Evolutionary conservation across 1,284 basidiomycete genomes (phyloP), one percentile per base, ranked within the genome.

Genomic region (Malassezia pachydermatis): DNA sequence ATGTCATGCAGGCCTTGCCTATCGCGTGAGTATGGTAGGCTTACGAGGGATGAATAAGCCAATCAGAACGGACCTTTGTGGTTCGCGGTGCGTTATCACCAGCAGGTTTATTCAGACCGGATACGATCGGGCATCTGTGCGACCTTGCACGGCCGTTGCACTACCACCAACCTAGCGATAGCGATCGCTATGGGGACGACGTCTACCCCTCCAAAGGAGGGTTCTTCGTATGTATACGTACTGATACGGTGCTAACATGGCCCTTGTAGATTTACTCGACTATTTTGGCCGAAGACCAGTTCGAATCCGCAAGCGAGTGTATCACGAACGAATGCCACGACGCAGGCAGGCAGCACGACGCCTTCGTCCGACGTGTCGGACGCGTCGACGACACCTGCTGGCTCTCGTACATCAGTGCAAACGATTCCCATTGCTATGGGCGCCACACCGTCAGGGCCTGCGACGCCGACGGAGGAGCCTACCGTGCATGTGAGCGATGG

Each of bases 261-360:
- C 36, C 7, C 22, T 29, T 22, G 9, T 14, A 50, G 48, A n/a
- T 24, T 43, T n/a, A 29, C 36, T 13, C 48, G 48, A n/a, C 23
- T 44, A 24, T 50, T 50, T 19, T 50, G 48, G 48, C 41, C 48
- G n/a, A 33, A 42, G 17, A 43, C 41, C 14, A 46, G 22, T n/a
- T 29, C 48, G 17, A 35, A 37, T 14, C 41, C 48, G n/a, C 33
- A 34, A 13, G 42, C 48, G 11, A 44, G 41, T 2, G 48, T 50
- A 28, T 43, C 48, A 30, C 48, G 40, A 17, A 41, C 41, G 22
- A 43, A 32, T 22, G 48, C 48, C 4, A 34, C 28, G 13, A 30
- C 41, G 33, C 39, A 43, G 13, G 29, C 25, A n/a, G 41, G 41
- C 25, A 25, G n/a, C 19, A 8, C 11, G 34, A 10, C 34, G 34